A percentile compares a stretch with the other conserved stretches of the same genome.
These are phyloP conservation scores for Lagerstroemia fauriei DNA, from an alignment of 441 rosid genomes.

Conservation along the genomic window DNA sequence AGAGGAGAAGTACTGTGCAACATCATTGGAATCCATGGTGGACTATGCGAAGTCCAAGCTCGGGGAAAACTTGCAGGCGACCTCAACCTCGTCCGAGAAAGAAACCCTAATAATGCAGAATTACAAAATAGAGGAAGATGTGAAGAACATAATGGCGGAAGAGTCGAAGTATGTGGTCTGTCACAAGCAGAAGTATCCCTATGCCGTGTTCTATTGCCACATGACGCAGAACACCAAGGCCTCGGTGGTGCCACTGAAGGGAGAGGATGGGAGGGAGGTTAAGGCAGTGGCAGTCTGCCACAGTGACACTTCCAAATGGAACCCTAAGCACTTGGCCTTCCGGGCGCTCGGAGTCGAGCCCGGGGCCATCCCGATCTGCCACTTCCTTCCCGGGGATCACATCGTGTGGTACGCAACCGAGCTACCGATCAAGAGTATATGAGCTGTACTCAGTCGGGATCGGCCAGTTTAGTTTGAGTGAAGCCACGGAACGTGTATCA, in stretches of 20 bases:
- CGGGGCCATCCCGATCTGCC: slow-evolving; percentile 76
- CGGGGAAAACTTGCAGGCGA: slow-evolving; percentile 25
- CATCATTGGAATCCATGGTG: slow-evolving; percentile 38
- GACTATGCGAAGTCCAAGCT: slow-evolving; percentile 32
- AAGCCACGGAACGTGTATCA: too few relatives aligned
- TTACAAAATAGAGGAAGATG: slow-evolving; percentile 9
- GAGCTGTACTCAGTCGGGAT: too few relatives aligned
- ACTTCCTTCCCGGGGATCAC: slow-evolving; percentile 56
- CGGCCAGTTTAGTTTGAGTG: too few relatives aligned
- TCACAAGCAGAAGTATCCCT: slow-evolving; percentile 72
- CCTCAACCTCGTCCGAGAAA: slow-evolving; percentile 27
- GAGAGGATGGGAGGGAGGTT: slow-evolving; percentile 54
- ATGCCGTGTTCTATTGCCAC: slow-evolving; percentile 80
- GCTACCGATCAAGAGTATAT: too few relatives aligned
- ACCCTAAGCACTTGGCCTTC: slow-evolving; percentile 86
- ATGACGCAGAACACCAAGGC: slow-evolving; percentile 46
- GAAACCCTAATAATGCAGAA: slow-evolving; percentile 10
- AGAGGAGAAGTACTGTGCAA: slow-evolving; percentile 37
- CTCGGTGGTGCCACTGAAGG: slow-evolving; percentile 18
- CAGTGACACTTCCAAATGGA: slow-evolving; percentile 81
- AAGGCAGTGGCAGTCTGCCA: slow-evolving; percentile 82
- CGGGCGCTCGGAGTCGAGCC: slow-evolving; percentile 78
- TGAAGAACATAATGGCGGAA: slow-evolving; percentile 7
- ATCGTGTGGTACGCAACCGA: too few relatives aligned
- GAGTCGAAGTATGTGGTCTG: slow-evolving; percentile 30